Conservation (phyloP, 768 basidiomycete genomes). For the Astraeus odoratus region DNA sequence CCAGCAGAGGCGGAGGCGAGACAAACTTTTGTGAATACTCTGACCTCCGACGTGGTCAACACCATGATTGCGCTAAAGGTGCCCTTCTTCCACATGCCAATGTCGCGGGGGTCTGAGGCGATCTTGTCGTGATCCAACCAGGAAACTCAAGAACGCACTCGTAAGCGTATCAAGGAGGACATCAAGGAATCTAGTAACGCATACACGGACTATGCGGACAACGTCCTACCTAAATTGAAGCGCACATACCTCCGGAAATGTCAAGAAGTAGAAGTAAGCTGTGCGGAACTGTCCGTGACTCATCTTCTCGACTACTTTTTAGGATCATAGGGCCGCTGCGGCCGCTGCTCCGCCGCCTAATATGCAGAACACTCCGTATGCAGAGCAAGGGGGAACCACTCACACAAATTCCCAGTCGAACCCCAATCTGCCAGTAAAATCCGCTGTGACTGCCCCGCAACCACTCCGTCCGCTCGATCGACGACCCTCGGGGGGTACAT, state of each 20-base stretch:
- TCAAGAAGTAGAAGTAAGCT: constrained; percentile 74
- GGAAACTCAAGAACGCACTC: constrained; percentile 90
- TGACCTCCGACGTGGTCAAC: constrained; percentile 66
- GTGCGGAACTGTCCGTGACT: not conserved
- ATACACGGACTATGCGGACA: constrained; percentile 79
- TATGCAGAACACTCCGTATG: constrained; percentile 25
- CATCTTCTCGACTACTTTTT: constrained; percentile 8
- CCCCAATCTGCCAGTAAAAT: constrained; percentile 39
- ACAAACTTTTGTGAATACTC: constrained; percentile 67
- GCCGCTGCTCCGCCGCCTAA: constrained; percentile 24
- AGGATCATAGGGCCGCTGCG: constrained; percentile 63
- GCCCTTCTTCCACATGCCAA: not conserved
- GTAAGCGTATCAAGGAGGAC: constrained; percentile 88
- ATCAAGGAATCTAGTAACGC: constrained; percentile 69
- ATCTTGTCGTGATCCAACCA: constrained; percentile 19
- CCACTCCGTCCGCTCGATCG: constrained; percentile 71
- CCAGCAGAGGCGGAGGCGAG: constrained; percentile 71
- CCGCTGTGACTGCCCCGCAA: constrained; percentile 62
- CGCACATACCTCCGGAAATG: constrained; percentile 77
- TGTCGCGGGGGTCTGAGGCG: not conserved
- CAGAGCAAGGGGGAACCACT: constrained; percentile 25
- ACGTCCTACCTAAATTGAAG: constrained; percentile 74
- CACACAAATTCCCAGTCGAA: constrained; percentile 38
- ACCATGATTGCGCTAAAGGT: constrained; percentile 66
- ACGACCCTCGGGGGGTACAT: constrained; percentile 55